These are phyloP conservation scores for Fusarium sp. DNA, from an alignment of 2,329 filamentous ascomycete species.

Conservation along the genomic window DNA sequence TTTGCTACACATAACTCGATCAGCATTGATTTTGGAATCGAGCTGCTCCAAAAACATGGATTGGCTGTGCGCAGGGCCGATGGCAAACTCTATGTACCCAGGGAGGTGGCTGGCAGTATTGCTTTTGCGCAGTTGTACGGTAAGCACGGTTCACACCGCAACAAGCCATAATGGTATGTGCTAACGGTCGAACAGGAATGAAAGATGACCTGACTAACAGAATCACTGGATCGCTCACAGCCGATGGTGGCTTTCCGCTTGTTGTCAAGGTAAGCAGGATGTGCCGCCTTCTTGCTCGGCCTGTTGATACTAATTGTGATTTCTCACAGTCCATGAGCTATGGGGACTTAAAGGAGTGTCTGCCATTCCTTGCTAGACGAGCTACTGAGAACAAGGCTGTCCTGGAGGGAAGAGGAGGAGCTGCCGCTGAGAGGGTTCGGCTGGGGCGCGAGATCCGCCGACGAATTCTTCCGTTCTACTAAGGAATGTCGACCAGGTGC, in stretches of 20 bases:
- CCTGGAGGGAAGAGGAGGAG: constrained; percentile 36
- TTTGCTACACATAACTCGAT: constrained; percentile 34
- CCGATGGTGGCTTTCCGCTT: constrained; percentile 22
- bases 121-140: constrained; percentile 32
- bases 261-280: constrained; percentile 20
- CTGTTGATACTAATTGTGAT: too few species aligned
- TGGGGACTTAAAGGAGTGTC: constrained; percentile 36
- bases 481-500: too few species aligned
- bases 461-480: neutral
- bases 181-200: neutral
- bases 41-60: constrained; percentile 19
- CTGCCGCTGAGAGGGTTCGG: constrained; percentile 28
- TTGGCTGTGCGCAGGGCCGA: constrained; percentile 7
- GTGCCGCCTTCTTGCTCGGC: too few species aligned
- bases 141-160: neutral
- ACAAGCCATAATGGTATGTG: neutral
- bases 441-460: constrained; percentile 28
- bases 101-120: constrained; percentile 27
- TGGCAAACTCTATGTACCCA: constrained; percentile 13
- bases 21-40: constrained; percentile 29
- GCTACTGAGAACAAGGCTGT: constrained; percentile 39
- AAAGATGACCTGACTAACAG: constrained; percentile 6
- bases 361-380: constrained; percentile 31
- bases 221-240: constrained; percentile 26
- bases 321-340: constrained; percentile 33